Conservation (phyloP, 257 asterid species). For the Przewalskia tangutica region DNA sequence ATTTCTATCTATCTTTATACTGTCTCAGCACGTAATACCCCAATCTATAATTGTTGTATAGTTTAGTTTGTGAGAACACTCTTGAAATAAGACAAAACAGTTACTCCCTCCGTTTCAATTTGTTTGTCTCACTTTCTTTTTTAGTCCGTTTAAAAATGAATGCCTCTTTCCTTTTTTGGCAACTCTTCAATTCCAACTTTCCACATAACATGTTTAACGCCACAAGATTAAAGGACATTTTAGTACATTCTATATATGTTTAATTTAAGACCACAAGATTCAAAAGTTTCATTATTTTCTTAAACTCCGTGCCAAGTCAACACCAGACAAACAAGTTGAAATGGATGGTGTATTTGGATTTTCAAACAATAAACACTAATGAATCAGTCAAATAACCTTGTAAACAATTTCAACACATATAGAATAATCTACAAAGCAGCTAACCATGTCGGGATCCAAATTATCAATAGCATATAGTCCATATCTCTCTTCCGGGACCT, state of each 20-base stretch:
- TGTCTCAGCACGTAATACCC: neutral
- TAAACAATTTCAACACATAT: neutral
- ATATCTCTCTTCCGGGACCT: slow-evolving; percentile 64
- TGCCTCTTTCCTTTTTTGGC: no score
- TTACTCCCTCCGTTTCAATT: neutral
- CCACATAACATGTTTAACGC: no score
- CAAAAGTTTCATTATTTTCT: no score
- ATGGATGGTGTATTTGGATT: no score
- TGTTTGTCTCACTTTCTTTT: no score
- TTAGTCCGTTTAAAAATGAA: no score
- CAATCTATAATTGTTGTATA: neutral
- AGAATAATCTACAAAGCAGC: neutral
- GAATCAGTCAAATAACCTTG: neutral
- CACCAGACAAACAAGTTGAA: no score
- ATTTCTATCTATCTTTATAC: neutral
- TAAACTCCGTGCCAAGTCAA: no score
- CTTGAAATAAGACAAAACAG: neutral
- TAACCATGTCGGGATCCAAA: slow-evolving; percentile 89
- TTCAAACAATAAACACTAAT: neutral
- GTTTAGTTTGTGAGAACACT: neutral
- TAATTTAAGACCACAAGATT: no score
- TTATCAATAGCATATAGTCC: slow-evolving; percentile 84
- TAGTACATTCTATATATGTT: no score
- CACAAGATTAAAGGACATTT: no score
- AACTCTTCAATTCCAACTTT: no score